Conservation (phyloP, 202 grass and related monocot genomes). For the Schoenoplectus tabernaemontani region DNA sequence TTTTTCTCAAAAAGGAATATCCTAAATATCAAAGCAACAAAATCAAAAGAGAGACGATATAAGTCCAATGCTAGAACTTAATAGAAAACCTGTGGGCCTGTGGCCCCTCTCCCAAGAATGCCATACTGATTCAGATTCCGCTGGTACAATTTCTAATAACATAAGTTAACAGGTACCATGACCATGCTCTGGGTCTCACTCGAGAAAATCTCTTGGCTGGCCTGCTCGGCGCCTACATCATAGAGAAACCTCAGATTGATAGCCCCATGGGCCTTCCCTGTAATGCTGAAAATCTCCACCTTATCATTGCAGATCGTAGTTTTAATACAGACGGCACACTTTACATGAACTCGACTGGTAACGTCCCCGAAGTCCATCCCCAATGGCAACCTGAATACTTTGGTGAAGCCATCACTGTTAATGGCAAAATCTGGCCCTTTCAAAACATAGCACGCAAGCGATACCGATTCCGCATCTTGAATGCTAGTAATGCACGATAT, state of each 20-base stretch:
- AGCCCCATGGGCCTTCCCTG: conserved; percentile 41
- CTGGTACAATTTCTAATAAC: too few species aligned
- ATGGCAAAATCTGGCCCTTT: conserved; percentile 50
- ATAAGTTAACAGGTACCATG: conserved; percentile 43
- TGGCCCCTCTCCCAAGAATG: too few species aligned
- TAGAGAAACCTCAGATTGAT: conserved; percentile 34
- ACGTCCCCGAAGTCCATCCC: conserved; percentile 34
- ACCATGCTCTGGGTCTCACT: conserved; percentile 70
- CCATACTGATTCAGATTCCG: too few species aligned
- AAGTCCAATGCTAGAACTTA: too few species aligned
- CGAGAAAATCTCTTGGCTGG: conserved; percentile 66
- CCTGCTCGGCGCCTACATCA: conserved; percentile 59
- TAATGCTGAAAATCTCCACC: conserved; percentile 36
- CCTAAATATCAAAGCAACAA: too few species aligned
- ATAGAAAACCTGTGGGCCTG: too few species aligned
- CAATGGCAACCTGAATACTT: conserved; percentile 87
- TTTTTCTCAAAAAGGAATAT: too few species aligned
- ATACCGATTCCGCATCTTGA: conserved; percentile 43
- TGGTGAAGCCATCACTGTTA: conserved; percentile 40
- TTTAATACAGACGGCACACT: conserved; percentile 57
- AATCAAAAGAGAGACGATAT: too few species aligned
- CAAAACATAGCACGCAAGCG: conserved; percentile 14
- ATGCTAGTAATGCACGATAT: conserved; percentile 83
- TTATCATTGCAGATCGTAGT: conserved; percentile 67
- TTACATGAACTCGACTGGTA: conserved; percentile 63